phyloP scores from a whole-genome alignment of 2,329 filamentous ascomycete genomes.

The Sporothrix curviconia region DNA sequence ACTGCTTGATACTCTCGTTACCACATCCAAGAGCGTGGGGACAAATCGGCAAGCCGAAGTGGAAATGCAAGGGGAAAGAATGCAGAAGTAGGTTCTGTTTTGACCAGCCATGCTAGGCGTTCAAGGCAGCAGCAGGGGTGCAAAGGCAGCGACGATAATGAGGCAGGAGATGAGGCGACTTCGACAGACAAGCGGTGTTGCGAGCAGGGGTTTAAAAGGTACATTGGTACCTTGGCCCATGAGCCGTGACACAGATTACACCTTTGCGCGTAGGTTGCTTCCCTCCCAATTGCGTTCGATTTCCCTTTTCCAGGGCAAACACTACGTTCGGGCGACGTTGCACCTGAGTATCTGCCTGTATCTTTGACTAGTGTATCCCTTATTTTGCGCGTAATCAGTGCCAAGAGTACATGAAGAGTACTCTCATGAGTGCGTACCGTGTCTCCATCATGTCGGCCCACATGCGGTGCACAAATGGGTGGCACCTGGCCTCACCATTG shows the following conservation, averaged over 20 bases:
- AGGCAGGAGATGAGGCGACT: background rate
- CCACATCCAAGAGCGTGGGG: background rate
- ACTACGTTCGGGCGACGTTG: background rate
- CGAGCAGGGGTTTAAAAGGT: background rate
- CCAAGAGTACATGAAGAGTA: background rate
- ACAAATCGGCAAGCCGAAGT: background rate
- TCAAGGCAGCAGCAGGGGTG: background rate
- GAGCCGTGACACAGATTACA: constrained; percentile 19
- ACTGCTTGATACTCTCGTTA: background rate
- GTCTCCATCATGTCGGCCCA: background rate
- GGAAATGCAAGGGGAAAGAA: background rate
- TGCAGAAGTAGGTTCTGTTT: too few species aligned
- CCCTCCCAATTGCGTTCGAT: constrained; percentile 2
- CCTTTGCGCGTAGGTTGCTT: constrained; percentile 12
- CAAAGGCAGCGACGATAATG: background rate
- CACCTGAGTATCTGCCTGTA: background rate
- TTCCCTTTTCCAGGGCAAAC: constrained; percentile 7
- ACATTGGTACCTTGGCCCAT: background rate
- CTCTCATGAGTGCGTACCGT: background rate
- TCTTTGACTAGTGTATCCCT: background rate
- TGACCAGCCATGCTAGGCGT: background rate
- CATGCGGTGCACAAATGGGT: constrained; percentile 2
- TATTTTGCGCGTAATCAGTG: background rate
- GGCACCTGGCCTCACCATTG: constrained; percentile 3
- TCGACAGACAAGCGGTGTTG: background rate